Conservation (phyloP, 1,284 basidiomycete genomes). For the Apiotrichum akiyoshidainum region DNA sequence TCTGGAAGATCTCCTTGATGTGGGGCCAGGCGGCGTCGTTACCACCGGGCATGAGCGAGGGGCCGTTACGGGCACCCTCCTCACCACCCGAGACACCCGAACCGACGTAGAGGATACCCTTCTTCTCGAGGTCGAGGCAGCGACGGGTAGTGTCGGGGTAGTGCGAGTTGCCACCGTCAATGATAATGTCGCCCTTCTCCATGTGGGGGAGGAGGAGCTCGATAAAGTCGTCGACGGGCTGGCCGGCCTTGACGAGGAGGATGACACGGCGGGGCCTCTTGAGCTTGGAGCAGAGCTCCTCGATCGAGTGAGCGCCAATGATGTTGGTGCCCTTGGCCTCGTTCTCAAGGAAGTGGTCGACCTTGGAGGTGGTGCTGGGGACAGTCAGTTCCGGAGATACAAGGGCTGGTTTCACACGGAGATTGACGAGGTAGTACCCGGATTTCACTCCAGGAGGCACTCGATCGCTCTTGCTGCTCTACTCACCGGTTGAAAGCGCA, state of each 20-base stretch:
- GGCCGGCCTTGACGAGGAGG: conserved; percentile 71
- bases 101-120: conserved; percentile 95
- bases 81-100: conserved; percentile 99
- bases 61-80: conserved; percentile 96
- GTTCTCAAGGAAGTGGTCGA: conserved; percentile 90
- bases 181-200: conserved; percentile 82
- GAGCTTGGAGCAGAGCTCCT: conserved; percentile 69
- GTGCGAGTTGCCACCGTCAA: conserved; percentile 99
- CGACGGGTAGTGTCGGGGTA: conserved; percentile 98
- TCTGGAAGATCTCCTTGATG: conserved; percentile 99
- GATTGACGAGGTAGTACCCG: not conserved
- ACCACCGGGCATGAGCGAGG: conserved; percentile 99
- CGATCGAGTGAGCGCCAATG: conserved; percentile 87
- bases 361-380: conserved; percentile 77
- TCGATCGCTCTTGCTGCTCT: no score
- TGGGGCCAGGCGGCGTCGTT: conserved; percentile 88
- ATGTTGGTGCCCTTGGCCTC: conserved; percentile 98
- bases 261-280: conserved; percentile 73
- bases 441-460: no score
- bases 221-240: conserved; percentile 61
- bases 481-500: conserved; percentile 85
- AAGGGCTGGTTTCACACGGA: no score
- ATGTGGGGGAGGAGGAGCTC: conserved; percentile 57
- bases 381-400: not conserved
- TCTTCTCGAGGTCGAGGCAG: conserved; percentile 83